Conservation (phyloP, 306 rosid genomes). For the Ceratonia siliqua region DNA sequence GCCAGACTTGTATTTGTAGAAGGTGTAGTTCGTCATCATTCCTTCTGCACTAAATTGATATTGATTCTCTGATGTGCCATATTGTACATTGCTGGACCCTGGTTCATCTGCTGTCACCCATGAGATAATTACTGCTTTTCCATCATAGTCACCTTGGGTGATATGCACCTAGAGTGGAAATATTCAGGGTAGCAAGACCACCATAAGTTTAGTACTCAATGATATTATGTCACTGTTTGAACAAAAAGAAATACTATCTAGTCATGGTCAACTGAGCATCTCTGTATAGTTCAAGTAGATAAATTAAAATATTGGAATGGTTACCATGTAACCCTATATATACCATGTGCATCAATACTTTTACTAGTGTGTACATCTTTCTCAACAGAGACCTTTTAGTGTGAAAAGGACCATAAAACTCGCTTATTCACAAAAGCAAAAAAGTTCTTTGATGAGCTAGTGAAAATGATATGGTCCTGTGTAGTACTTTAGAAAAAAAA, state of each 20-base stretch:
- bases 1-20: slow-evolving; percentile 81
- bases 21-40: slow-evolving; percentile 62
- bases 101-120: slow-evolving; percentile 83
- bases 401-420: not conserved
- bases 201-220: slow-evolving; percentile 16
- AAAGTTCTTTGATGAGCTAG: slow-evolving; percentile 4
- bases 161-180: slow-evolving; percentile 73
- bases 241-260: slow-evolving; percentile 7
- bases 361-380: not conserved
- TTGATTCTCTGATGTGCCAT: slow-evolving; percentile 53
- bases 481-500: not conserved
- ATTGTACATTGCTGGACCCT: slow-evolving; percentile 62
- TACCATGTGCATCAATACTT: not conserved
- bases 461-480: not conserved
- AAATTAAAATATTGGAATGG: not conserved
- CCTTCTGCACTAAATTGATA: slow-evolving; percentile 61
- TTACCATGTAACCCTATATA: not conserved
- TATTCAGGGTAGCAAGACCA: slow-evolving; percentile 13
- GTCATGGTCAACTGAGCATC: slow-evolving; percentile 13
- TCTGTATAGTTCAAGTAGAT: slow-evolving; percentile 16
- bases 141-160: slow-evolving; percentile 97
- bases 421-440: not conserved
- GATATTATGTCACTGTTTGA: not conserved
- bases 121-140: slow-evolving; percentile 84
- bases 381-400: not conserved